phyloP scores from a whole-genome alignment of 2,329 filamentous ascomycete genomes.

The Phialocephala subalpina region DNA sequence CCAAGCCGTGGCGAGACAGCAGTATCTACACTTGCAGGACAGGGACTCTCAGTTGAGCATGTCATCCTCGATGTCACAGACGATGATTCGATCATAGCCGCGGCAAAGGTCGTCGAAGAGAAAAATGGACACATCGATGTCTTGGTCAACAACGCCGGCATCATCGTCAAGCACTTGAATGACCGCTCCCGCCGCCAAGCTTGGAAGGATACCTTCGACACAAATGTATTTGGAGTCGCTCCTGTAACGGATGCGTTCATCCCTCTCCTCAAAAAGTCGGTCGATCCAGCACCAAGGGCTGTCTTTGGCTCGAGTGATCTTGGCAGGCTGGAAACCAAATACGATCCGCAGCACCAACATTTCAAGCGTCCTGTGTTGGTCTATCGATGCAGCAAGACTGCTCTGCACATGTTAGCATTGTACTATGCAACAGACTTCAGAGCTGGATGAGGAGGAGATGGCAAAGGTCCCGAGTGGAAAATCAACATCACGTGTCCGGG shows the following conservation, averaged over 20 bases:
- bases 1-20: slow-evolving; percentile 45
- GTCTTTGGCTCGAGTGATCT: slow-evolving; percentile 37
- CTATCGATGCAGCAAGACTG: slow-evolving; percentile 39
- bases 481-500: slow-evolving; percentile 20
- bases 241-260: slow-evolving; percentile 43
- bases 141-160: slow-evolving; percentile 23
- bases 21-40: slow-evolving; percentile 41
- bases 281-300: slow-evolving; percentile 35
- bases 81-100: slow-evolving; percentile 50
- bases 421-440: slow-evolving; percentile 35
- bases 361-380: slow-evolving; percentile 17
- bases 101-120: slow-evolving; percentile 41
- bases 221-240: slow-evolving; percentile 40
- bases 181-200: slow-evolving; percentile 23
- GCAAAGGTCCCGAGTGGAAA: slow-evolving; percentile 19
- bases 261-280: slow-evolving; percentile 40
- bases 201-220: slow-evolving; percentile 30
- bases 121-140: slow-evolving; percentile 21
- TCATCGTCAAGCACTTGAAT: slow-evolving; percentile 27
- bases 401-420: slow-evolving; percentile 39
- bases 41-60: slow-evolving; percentile 45
- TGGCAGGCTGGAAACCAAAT: slow-evolving; percentile 29
- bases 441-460: slow-evolving; percentile 10
- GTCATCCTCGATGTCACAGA: slow-evolving; percentile 52
- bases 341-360: slow-evolving; percentile 14